Conservation (phyloP, 768 basidiomycete species). For the Sistotremastrum suecicum region DNA sequence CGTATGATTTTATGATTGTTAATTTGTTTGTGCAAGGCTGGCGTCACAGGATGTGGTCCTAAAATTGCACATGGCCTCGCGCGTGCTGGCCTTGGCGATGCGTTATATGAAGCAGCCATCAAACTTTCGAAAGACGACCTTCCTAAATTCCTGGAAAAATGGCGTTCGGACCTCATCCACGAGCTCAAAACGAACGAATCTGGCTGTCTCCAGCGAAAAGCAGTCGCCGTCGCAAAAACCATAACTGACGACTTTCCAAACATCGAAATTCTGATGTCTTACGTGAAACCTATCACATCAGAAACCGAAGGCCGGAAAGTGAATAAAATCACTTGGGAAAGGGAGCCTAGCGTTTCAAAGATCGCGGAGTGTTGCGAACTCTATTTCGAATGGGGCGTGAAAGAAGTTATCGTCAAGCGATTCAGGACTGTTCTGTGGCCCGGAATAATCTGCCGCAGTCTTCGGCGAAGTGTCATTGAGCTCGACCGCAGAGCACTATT, state of each 20-base stretch:
- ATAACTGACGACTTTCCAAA: constrained; percentile 59
- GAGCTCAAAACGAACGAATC: constrained; percentile 60
- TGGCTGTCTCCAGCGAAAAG: constrained; percentile 49
- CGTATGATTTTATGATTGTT: background rate
- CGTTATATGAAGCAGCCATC: constrained; percentile 44
- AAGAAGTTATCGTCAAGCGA: constrained; percentile 66
- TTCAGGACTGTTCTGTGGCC: constrained; percentile 79
- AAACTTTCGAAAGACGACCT: constrained; percentile 32
- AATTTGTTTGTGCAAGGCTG: constrained; percentile 15
- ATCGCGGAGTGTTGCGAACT: constrained; percentile 73
- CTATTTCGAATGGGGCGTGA: constrained; percentile 88
- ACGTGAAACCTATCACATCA: constrained; percentile 65
- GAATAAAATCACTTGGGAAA: constrained; percentile 29
- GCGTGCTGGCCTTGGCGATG: constrained; percentile 66
- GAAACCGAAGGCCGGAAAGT: constrained; percentile 35
- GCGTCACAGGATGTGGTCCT: constrained; percentile 52
- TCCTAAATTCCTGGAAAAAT: constrained; percentile 37
- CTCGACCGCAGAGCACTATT: constrained; percentile 19
- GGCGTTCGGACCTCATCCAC: constrained; percentile 47
- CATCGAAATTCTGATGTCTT: constrained; percentile 60
- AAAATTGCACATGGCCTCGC: constrained; percentile 68
- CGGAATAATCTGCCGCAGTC: constrained; percentile 50
- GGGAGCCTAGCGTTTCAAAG: constrained; percentile 53
- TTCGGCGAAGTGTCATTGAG: constrained; percentile 50
- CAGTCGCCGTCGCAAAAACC: constrained; percentile 44